A percentile compares a stretch with the other conserved stretches of the same genome.
These are phyloP conservation scores for Saccharum spontaneum DNA, from an alignment of 176 grass and related monocot genomes.

Conservation along the genomic window DNA sequence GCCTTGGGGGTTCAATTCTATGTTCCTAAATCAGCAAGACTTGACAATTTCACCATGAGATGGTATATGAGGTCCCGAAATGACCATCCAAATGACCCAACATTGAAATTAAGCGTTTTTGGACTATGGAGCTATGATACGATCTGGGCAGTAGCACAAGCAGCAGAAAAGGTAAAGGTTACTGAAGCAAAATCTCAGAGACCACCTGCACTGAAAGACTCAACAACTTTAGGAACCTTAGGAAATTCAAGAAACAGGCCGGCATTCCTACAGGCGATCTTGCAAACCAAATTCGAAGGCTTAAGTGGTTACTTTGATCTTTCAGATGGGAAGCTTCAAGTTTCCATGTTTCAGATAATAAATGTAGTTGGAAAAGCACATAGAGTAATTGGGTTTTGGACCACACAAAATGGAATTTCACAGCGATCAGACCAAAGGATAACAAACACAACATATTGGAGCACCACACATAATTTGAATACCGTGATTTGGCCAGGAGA, in stretches of 20 bases:
- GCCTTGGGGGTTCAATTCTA: slow-evolving; percentile 46
- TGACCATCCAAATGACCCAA: slow-evolving; percentile 44
- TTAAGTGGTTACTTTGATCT: slow-evolving; percentile 55
- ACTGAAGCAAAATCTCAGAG: slow-evolving; percentile 8
- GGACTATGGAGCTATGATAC: slow-evolving; percentile 60
- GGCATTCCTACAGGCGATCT: slow-evolving; percentile 35
- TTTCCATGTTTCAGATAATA: slow-evolving; percentile 50
- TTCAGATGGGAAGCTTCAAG: slow-evolving; percentile 39
- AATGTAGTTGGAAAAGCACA: slow-evolving; percentile 40
- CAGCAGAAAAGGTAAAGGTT: slow-evolving; percentile 27
- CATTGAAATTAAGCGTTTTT: slow-evolving; percentile 30
- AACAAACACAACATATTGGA: too few species aligned
- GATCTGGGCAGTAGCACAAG: slow-evolving; percentile 45
- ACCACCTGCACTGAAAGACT: slow-evolving; percentile 8
- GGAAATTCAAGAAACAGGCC: slow-evolving; percentile 24
- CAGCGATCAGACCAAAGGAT: too few species aligned
- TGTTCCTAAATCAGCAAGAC: slow-evolving; percentile 38
- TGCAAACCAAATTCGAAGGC: slow-evolving; percentile 47
- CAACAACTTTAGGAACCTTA: slow-evolving; percentile 8
- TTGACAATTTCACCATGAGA: slow-evolving; percentile 43
- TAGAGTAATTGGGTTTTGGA: slow-evolving; percentile 36
- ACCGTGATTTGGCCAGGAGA: too few species aligned
- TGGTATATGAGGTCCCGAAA: slow-evolving; percentile 53
- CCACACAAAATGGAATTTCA: too few species aligned
- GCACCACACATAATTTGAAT: too few species aligned